phyloP scores from a whole-genome alignment of 2,329 filamentous ascomycete species.

The Colletotrichum brevisporum region DNA sequence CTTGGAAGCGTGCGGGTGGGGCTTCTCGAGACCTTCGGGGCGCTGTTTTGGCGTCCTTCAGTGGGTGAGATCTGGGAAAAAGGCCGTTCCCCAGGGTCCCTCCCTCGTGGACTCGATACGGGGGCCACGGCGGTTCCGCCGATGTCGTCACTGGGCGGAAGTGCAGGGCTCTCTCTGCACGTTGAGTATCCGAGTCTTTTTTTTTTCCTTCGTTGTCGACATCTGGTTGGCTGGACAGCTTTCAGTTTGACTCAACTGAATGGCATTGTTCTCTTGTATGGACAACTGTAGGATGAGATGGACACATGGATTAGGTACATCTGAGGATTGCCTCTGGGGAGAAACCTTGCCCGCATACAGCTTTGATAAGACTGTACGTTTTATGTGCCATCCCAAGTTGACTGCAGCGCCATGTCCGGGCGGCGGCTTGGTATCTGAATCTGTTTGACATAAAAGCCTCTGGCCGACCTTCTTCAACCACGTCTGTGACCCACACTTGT shows the following conservation, averaged over 20 bases:
- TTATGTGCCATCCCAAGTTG: conserved; percentile 1
- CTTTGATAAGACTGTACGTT: neutral
- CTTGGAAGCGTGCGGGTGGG: too few relatives aligned
- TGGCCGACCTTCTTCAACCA: conserved; percentile 8
- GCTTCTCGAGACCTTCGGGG: neutral
- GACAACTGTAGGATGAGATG: neutral
- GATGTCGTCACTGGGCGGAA: conserved; percentile 25
- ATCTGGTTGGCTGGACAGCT: neutral
- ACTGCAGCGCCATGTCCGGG: conserved; percentile 10
- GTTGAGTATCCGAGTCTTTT: conserved; percentile 7
- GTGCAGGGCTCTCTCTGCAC: conserved; percentile 1
- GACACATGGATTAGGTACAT: neutral
- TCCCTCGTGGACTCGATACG: conserved; percentile 26
- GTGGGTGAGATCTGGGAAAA: conserved; percentile 8
- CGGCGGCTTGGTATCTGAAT: conserved; percentile 21
- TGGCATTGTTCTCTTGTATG: neutral
- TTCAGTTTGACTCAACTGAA: conserved; percentile 4
- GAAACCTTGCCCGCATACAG: neutral
- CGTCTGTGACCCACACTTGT: conserved; percentile 6
- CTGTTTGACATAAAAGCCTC: conserved; percentile 11
- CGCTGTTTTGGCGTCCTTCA: neutral
- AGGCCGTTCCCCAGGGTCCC: conserved; percentile 11
- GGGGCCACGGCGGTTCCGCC: conserved; percentile 6
- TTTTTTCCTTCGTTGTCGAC: neutral
- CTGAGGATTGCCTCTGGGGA: neutral